These are phyloP conservation scores for Combretum micranthum DNA, from an alignment of 345 rosid genomes.

Conservation along the genomic window DNA sequence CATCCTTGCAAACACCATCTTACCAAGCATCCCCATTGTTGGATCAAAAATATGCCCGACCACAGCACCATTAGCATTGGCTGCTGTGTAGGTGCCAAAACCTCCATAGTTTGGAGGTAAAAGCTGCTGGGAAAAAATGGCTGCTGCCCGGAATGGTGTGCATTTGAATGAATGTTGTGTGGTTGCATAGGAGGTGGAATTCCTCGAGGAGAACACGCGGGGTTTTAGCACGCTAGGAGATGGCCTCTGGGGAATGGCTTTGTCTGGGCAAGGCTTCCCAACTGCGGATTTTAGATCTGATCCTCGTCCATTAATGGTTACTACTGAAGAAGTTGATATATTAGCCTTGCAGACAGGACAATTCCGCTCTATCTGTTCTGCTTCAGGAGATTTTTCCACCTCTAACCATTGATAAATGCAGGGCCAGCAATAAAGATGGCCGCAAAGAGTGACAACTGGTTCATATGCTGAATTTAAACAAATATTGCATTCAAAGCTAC, in stretches of 20 bases:
- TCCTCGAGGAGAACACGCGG: neutral
- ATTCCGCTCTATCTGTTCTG: slow-evolving; percentile 33
- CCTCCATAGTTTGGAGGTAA: neutral
- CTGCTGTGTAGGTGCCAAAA: neutral
- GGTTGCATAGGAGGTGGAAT: no score
- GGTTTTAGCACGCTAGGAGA: slow-evolving; percentile 15
- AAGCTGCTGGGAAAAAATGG: no score
- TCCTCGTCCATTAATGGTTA: slow-evolving; percentile 76
- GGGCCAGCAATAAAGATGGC: slow-evolving; percentile 87
- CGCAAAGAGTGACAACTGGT: slow-evolving; percentile 75
- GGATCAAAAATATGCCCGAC: slow-evolving; percentile 25
- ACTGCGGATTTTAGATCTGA: slow-evolving; percentile 26
- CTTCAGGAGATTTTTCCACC: slow-evolving; percentile 32
- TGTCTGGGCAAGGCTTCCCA: slow-evolving; percentile 17
- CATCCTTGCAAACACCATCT: slow-evolving; percentile 38
- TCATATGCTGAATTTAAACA: slow-evolving; percentile 65
- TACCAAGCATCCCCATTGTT: slow-evolving; percentile 54
- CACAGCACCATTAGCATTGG: neutral
- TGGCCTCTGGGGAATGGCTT: slow-evolving; percentile 52
- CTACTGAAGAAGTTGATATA: slow-evolving; percentile 45
- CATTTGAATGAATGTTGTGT: no score
- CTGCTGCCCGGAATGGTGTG: no score
- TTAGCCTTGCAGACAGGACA: slow-evolving; percentile 80
- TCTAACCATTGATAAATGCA: slow-evolving; percentile 64
- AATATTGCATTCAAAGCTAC: slow-evolving; percentile 71